Evolutionary conservation across 306 rosid genomes (phyloP).

Genomic region (cucumber (Cucumis sativus)): DNA sequence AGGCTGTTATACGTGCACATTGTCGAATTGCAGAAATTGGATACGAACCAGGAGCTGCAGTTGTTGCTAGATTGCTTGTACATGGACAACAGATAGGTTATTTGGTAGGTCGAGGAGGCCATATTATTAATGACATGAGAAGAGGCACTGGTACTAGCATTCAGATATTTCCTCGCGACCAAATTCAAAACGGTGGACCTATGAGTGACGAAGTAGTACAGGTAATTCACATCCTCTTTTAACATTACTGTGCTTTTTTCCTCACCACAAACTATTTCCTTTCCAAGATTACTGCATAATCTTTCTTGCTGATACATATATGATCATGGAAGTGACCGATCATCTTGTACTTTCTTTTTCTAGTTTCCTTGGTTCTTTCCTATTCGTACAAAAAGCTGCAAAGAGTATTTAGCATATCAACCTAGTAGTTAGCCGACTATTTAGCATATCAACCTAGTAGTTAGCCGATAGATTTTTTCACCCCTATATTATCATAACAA

Average conservation of each 20-base stretch:
- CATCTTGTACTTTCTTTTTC: neutral
- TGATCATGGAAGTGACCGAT: neutral
- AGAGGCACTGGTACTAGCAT: constrained; percentile 72
- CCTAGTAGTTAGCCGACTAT: no score
- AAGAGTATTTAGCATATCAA: no score
- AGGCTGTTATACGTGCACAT: constrained; percentile 76
- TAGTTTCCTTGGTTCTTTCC: neutral
- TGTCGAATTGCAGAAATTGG: constrained; percentile 68
- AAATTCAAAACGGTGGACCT: constrained; percentile 36
- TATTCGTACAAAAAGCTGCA: neutral
- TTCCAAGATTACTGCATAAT: neutral
- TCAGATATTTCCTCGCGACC: constrained; percentile 70
- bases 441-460: no score
- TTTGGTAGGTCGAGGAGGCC: constrained; percentile 80
- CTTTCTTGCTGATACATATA: neutral
- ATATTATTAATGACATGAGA: constrained; percentile 68
- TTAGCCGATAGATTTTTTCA: no score
- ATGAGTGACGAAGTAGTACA: constrained; percentile 70
- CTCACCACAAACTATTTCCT: neutral
- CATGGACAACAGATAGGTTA: constrained; percentile 66
- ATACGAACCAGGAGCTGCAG: constrained; percentile 58
- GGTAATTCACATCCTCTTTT: constrained; percentile 25
- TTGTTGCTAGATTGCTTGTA: constrained; percentile 74
- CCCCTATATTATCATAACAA: neutral
- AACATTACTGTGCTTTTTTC: neutral